Evolutionary conservation across 139 green algal genomes (phyloP), one percentile per base, ranked within the genome.

Genomic region (Coelastrella sp.): DNA sequence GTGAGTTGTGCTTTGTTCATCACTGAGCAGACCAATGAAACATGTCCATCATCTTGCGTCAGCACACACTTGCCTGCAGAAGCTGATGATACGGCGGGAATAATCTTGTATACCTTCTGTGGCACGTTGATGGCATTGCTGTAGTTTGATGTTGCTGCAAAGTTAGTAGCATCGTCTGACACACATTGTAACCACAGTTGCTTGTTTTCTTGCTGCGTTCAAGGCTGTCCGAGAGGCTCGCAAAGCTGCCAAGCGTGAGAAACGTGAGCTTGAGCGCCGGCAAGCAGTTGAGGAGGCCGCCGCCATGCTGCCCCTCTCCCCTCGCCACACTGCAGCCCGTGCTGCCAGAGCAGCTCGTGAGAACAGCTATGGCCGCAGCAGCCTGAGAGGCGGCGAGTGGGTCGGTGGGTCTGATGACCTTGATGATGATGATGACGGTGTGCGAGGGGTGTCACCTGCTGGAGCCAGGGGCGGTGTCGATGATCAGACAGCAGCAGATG

Each of bases 221-320:
- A 21, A 93, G 87, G 88, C 87, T 63, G 86, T 87, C 83, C 87
- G 86, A 11, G 92, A 95, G 72, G 48, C 89, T n/a, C 95, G 95
- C 91, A 91, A 94, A 5, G 81, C 88, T 37, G 53, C 86, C 34
- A 93, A 95, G 75, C 89, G 88, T 2, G 92, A 96, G 85, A 91
- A 90, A 62, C 89, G 93, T 0, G 94, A 96, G 79, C 69, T 86
- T 74, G 88, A 94, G 75, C 90, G 89, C 76, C 81, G 86, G 13
- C 88, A 92, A 76, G 89, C 92, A n/a, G 48, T 92, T 25, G 88
- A 88, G 2, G 84, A 89, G 21, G 57, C 84, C 50, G 88, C 89
- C 63, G 92, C 84, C 43, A 79, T 78, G 68, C 41, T 41, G 71
- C 77, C 40, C 68, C 64, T 84, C 82, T 86, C 77, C 57, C 73